Conservation (phyloP, 2,329 filamentous ascomycete species). For the Trichophyton schoenleinii region DNA sequence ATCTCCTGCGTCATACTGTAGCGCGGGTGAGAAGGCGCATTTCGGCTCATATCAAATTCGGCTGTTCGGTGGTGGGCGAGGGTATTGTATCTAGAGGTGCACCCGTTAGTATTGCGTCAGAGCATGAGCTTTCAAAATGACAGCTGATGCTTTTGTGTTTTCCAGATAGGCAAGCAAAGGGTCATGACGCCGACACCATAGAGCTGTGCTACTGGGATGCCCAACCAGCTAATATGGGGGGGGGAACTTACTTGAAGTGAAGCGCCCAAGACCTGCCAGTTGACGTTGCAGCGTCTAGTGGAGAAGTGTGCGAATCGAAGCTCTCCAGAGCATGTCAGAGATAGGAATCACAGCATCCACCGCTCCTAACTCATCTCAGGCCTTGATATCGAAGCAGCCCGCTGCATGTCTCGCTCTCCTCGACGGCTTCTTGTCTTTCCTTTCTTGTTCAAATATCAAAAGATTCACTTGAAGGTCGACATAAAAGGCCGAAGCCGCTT, state of each 20-base stretch:
- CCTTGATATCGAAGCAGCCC: not conserved
- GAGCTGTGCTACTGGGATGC: not conserved
- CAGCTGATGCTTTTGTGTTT: not conserved
- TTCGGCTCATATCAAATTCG: conserved; percentile 1
- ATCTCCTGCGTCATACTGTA: conserved; percentile 6
- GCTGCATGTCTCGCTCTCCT: not conserved
- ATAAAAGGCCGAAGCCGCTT: not conserved
- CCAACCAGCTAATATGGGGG: not conserved
- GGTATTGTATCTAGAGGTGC: not conserved
- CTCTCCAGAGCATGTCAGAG: not conserved
- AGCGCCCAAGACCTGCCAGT: not conserved
- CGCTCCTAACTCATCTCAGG: not conserved
- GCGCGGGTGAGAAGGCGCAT: not conserved
- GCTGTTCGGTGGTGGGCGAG: not conserved
- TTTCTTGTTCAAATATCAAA: not conserved
- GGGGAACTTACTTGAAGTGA: not conserved
- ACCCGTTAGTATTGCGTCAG: not conserved
- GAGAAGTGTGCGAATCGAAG: no score
- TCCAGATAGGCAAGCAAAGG: not conserved
- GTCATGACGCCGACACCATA: not conserved
- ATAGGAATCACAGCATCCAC: not conserved
- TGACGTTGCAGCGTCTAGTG: not conserved
- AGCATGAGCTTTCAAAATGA: not conserved
- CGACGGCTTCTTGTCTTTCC: not conserved
- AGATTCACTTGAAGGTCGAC: not conserved